Conservation (phyloP, 2,329 filamentous ascomycete genomes). For the Neonectria coccinea region DNA sequence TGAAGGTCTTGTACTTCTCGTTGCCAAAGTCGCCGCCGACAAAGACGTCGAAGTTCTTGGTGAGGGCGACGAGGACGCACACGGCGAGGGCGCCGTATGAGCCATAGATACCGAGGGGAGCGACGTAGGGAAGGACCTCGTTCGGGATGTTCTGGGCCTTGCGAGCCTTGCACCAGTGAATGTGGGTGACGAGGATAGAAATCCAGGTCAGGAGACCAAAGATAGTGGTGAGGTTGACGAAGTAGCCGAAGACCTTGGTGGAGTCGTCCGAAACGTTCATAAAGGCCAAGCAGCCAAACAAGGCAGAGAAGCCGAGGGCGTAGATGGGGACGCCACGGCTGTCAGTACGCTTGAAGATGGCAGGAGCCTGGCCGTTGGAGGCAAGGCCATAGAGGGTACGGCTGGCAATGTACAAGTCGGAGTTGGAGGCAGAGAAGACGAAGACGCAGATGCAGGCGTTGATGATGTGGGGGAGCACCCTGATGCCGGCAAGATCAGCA, state of each 20-base stretch:
- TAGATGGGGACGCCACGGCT: slow-evolving; percentile 77
- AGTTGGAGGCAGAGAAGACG: slow-evolving; percentile 82
- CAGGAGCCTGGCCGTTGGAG: slow-evolving; percentile 76
- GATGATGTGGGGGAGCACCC: slow-evolving; percentile 72
- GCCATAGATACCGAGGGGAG: slow-evolving; percentile 78
- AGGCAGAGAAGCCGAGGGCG: slow-evolving; percentile 70
- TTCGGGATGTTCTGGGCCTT: slow-evolving; percentile 69
- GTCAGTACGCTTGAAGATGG: slow-evolving; percentile 78
- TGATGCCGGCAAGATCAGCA: slow-evolving; percentile 72
- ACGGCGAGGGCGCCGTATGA: slow-evolving; percentile 76
- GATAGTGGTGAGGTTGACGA: slow-evolving; percentile 75
- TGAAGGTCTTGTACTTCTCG: slow-evolving; percentile 81
- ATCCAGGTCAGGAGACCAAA: slow-evolving; percentile 76
- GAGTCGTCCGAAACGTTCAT: slow-evolving; percentile 72
- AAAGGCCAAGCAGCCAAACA: slow-evolving; percentile 75
- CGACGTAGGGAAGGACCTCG: slow-evolving; percentile 70
- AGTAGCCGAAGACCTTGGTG: slow-evolving; percentile 70
- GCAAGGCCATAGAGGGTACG: slow-evolving; percentile 80
- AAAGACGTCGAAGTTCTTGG: slow-evolving; percentile 86
- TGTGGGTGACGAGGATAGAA: slow-evolving; percentile 75
- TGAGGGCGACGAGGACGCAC: slow-evolving; percentile 79
- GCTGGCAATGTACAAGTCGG: slow-evolving; percentile 80
- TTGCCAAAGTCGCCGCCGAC: slow-evolving; percentile 61
- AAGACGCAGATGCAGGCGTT: slow-evolving; percentile 82
- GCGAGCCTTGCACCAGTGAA: slow-evolving; percentile 73